Conservation (phyloP, 2,329 filamentous ascomycete species). For the Talaromyces sp. region DNA sequence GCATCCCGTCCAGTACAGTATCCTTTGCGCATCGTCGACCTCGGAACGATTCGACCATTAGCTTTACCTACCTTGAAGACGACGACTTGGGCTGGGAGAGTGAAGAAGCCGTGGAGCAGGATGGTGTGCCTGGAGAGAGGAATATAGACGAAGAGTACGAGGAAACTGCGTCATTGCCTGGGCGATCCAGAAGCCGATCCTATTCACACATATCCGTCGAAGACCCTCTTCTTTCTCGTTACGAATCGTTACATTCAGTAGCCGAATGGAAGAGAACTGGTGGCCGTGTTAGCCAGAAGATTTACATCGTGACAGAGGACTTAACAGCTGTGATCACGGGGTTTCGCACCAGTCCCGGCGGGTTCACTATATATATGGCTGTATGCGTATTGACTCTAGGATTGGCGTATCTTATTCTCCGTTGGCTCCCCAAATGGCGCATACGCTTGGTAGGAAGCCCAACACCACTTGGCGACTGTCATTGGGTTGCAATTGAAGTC, state of each 20-base stretch:
- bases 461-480: slow-evolving; percentile 65
- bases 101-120: slow-evolving; percentile 42
- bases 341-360: slow-evolving; percentile 70
- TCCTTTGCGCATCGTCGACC: slow-evolving; percentile 80
- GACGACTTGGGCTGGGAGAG: slow-evolving; percentile 49
- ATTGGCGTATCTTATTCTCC: slow-evolving; percentile 73
- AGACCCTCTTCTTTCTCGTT: slow-evolving; percentile 62
- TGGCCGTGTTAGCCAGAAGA: slow-evolving; percentile 73
- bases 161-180: slow-evolving; percentile 17
- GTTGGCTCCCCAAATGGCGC: slow-evolving; percentile 87
- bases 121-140: slow-evolving; percentile 40
- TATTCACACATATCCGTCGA: slow-evolving; percentile 43
- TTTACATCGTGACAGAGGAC: slow-evolving; percentile 90
- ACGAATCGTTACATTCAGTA: slow-evolving; percentile 65
- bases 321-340: slow-evolving; percentile 90
- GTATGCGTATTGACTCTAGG: slow-evolving; percentile 71
- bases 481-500: slow-evolving; percentile 89
- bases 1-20: slow-evolving; percentile 88
- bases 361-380: slow-evolving; percentile 62
- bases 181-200: slow-evolving; percentile 26
- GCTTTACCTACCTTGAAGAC: slow-evolving; percentile 83
- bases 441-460: slow-evolving; percentile 67
- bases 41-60: slow-evolving; percentile 77
- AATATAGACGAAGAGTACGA: slow-evolving; percentile 37
- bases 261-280: slow-evolving; percentile 56